Percentiles rank a stretch among this genome's conserved stretches.
These are phyloP conservation scores for Taxillus chinensis DNA, from an alignment of 164 flowering plant species.

Conservation along the genomic window DNA sequence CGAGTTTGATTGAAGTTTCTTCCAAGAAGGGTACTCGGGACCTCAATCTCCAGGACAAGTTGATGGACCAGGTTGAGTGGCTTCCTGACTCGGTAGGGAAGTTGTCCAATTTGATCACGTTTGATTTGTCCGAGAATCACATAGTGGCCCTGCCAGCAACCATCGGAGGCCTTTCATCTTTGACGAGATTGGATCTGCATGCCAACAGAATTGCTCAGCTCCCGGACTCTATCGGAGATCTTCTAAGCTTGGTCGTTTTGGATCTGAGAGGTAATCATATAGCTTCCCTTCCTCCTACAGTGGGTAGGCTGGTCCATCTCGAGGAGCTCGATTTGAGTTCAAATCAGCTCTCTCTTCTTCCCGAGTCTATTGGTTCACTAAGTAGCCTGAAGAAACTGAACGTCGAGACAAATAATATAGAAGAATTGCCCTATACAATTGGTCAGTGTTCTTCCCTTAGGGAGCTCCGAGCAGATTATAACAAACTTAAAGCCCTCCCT, in stretches of 20 bases:
- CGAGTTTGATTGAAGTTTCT: constrained; percentile 66
- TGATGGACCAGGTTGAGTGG: constrained; percentile 67
- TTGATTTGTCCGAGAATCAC: constrained; percentile 74
- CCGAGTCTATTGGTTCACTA: constrained; percentile 64
- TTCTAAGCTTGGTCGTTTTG: constrained; percentile 44
- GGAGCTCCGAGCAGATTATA: constrained; percentile 75
- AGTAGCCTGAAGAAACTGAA: constrained; percentile 45
- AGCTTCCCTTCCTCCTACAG: constrained; percentile 39
- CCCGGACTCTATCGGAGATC: constrained; percentile 62
- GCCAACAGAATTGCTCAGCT: constrained; percentile 50
- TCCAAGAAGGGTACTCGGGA: constrained; percentile 58
- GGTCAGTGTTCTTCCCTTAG: constrained; percentile 58
- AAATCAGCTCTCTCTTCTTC: constrained; percentile 38
- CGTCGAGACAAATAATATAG: constrained; percentile 70
- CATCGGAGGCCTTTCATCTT: constrained; percentile 55
- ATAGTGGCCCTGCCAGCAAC: constrained; percentile 47
- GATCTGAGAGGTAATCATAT: constrained; percentile 61
- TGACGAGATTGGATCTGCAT: constrained; percentile 57
- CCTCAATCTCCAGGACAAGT: constrained; percentile 50
- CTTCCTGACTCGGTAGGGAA: constrained; percentile 82
- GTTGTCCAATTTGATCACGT: constrained; percentile 43
- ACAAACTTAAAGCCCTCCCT: constrained; percentile 80
- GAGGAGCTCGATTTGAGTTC: constrained; percentile 70
- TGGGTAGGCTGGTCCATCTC: constrained; percentile 47
- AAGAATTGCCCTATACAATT: constrained; percentile 72